Conservation (phyloP, 1,284 basidiomycete genomes). For the Fistulinella cinereoalba region DNA sequence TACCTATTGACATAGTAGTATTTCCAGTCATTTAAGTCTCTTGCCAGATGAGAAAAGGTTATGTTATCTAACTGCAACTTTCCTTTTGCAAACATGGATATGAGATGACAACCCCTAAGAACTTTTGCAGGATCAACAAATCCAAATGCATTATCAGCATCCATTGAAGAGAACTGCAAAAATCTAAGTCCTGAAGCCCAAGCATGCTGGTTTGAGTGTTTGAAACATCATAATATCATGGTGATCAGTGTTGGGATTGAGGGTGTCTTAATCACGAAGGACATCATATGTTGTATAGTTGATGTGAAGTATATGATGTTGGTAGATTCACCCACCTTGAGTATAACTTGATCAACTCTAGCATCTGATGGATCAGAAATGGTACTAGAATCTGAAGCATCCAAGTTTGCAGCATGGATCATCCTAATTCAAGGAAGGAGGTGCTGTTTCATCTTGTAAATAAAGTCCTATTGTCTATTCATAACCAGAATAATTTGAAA, state of each 20-base stretch:
- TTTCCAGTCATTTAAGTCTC: not conserved
- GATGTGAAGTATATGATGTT: not conserved
- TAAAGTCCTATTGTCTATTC: not conserved
- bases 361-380: not conserved
- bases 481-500: not conserved
- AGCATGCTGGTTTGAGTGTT: not conserved
- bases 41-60: not conserved
- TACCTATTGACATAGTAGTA: constrained; percentile 1
- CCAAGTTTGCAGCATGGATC: not conserved
- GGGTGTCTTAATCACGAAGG: constrained; percentile 8
- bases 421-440: not conserved
- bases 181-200: not conserved
- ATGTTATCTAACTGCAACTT: too few relatives aligned
- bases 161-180: not conserved
- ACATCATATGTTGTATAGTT: constrained; percentile 7
- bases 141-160: constrained; percentile 6
- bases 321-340: constrained; percentile 6
- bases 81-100: constrained; percentile 11
- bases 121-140: constrained; percentile 14
- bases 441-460: not conserved
- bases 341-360: not conserved
- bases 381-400: not conserved
- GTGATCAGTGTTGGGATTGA: constrained; percentile 11
- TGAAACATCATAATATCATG: constrained; percentile 12
- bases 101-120: constrained; percentile 11